Evolutionary conservation across 1,139 yeast species (phyloP).

Genomic region (Geotrichum restrictum): DNA sequence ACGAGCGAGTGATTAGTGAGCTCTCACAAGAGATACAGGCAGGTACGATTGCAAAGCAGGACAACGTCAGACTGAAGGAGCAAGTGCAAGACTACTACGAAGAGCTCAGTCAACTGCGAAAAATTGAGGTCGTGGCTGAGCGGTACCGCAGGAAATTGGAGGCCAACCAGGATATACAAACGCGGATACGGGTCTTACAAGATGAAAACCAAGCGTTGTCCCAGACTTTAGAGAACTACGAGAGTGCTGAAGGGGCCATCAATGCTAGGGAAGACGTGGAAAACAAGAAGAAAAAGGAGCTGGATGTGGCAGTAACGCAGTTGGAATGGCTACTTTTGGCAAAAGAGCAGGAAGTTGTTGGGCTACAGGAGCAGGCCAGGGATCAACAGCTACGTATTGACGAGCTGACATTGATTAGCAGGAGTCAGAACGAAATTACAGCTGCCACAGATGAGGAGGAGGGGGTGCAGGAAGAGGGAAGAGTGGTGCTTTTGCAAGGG

Average conservation of each 20-base stretch:
- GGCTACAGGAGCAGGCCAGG: background rate
- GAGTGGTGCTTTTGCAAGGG: background rate
- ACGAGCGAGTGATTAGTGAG: conserved; percentile 20
- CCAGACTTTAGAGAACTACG: conserved; percentile 14
- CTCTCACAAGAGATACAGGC: conserved; percentile 10
- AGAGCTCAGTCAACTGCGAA: conserved; percentile 19
- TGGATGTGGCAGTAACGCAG: conserved; percentile 13
- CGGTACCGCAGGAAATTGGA: conserved; percentile 25
- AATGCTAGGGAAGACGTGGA: conserved; percentile 10
- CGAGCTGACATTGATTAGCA: conserved; percentile 18
- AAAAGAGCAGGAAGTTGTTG: background rate
- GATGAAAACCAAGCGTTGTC: conserved; percentile 21
- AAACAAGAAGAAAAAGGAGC: background rate
- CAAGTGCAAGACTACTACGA: conserved; percentile 22
- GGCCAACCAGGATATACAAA: conserved; percentile 21
- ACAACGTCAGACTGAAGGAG: conserved; percentile 17
- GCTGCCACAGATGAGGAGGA: background rate
- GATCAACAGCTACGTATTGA: conserved; percentile 10
- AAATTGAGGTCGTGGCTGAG: conserved; percentile 24
- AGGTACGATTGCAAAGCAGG: background rate
- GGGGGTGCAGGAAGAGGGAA: background rate
- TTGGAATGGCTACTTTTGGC: conserved; percentile 18
- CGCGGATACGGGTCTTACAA: conserved; percentile 23
- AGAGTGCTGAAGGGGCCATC: background rate
- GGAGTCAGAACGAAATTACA: background rate